Evolutionary conservation across 805 yeast species (phyloP).

Genomic region (Helenozyma baotianmanensis): DNA sequence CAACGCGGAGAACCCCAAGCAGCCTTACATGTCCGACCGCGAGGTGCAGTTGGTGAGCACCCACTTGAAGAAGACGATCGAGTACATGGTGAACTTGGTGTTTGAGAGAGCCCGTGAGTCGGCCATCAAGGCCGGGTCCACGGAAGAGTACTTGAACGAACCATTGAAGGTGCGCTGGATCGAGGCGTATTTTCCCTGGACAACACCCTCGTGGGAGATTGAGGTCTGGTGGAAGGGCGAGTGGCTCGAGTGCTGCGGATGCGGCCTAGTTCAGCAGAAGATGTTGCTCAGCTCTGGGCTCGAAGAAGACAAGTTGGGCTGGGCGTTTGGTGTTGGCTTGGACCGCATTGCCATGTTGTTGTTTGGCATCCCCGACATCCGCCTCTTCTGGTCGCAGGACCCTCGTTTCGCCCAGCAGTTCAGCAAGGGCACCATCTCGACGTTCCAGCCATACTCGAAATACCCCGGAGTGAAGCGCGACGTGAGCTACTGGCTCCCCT

Average conservation of each 20-base stretch:
- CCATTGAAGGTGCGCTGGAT: constrained; percentile 91
- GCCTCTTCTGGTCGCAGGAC: constrained; percentile 88
- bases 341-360: constrained; percentile 94
- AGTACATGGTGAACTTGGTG: constrained; percentile 74
- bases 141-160: constrained; percentile 55
- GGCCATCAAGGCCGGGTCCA: constrained; percentile 56
- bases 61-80: constrained; percentile 84
- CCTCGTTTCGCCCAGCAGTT: constrained; percentile 76
- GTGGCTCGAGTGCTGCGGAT: constrained; percentile 96
- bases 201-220: constrained; percentile 96
- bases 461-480: constrained; percentile 86
- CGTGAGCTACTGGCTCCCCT: constrained; percentile 85
- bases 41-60: constrained; percentile 67
- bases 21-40: constrained; percentile 61
- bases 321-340: constrained; percentile 97
- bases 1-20: constrained; percentile 70
- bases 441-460: constrained; percentile 84
- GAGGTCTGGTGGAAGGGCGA: constrained; percentile 99
- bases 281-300: constrained; percentile 73
- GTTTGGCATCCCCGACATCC: constrained; percentile 92
- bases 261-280: constrained; percentile 81
- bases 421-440: constrained; percentile 54
- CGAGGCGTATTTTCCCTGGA: constrained; percentile 96
- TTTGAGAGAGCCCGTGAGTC: constrained; percentile 67
- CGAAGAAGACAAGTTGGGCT: constrained; percentile 60